phyloP scores from a whole-genome alignment of 192 early-diverging fungal species.

The Podila minutissima region DNA sequence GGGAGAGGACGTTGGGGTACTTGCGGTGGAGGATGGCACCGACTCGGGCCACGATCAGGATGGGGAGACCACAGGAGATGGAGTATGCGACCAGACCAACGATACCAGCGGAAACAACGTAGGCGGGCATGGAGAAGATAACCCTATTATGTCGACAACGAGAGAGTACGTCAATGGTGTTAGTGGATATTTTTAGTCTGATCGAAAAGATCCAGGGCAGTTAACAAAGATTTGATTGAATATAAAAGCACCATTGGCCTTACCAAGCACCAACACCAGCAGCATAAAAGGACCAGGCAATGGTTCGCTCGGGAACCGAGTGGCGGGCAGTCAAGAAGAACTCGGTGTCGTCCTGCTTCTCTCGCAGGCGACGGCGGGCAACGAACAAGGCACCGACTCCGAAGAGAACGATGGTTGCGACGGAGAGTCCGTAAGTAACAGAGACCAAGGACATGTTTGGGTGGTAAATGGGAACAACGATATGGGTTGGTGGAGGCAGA shows the following conservation, averaged over 20 bases:
- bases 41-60: constrained; percentile 66
- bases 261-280: constrained; percentile 45
- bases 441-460: constrained; percentile 32
- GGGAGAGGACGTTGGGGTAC: constrained; percentile 69
- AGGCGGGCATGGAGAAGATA: constrained; percentile 72
- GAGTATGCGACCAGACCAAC: constrained; percentile 74
- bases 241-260: too few species aligned
- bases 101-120: constrained; percentile 71
- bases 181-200: background rate
- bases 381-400: constrained; percentile 40
- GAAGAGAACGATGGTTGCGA: constrained; percentile 41
- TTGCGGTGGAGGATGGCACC: constrained; percentile 66
- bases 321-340: constrained; percentile 54
- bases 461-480: background rate
- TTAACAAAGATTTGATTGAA: background rate
- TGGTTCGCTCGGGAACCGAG: constrained; percentile 33
- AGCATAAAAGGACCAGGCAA: constrained; percentile 53
- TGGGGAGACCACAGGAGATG: constrained; percentile 67
- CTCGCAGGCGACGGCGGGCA: constrained; percentile 32
- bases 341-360: constrained; percentile 47
- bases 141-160: constrained; percentile 50
- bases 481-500: background rate
- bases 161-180: background rate
- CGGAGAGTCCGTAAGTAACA: constrained; percentile 37
- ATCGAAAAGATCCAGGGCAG: background rate